Conservation (phyloP, 768 basidiomycete species). For the Tremella yokohamensis region DNA sequence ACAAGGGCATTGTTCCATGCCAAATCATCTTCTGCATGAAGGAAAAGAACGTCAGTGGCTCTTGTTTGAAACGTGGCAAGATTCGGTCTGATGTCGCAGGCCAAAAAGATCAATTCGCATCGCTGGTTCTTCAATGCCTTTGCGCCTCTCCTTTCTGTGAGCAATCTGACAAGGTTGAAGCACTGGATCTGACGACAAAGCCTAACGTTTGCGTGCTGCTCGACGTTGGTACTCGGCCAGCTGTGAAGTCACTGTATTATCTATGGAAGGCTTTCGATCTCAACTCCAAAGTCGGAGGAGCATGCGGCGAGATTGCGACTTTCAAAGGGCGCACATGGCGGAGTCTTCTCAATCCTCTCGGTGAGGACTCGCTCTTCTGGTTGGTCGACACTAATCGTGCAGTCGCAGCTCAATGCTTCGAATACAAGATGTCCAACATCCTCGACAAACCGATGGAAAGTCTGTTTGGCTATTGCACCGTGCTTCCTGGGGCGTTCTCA, state of each 20-base stretch:
- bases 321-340: conserved; percentile 90
- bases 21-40: conserved; percentile 68
- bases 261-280: conserved; percentile 88
- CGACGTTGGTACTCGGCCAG: conserved; percentile 89
- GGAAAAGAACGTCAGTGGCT: conserved; percentile 66
- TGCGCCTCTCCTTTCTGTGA: conserved; percentile 72
- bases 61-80: neutral
- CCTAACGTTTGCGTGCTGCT: conserved; percentile 89
- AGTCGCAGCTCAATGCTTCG: conserved; percentile 89
- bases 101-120: conserved; percentile 95
- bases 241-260: conserved; percentile 80
- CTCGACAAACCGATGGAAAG: conserved; percentile 88
- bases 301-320: conserved; percentile 89
- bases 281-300: conserved; percentile 73
- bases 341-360: conserved; percentile 72
- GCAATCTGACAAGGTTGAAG: conserved; percentile 18
- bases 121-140: conserved; percentile 98
- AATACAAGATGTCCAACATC: conserved; percentile 89
- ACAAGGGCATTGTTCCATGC: conserved; percentile 86
- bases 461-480: conserved; percentile 56
- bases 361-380: conserved; percentile 14
- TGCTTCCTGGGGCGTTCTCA: conserved; percentile 87
- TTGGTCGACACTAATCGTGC: neutral
- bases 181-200: conserved; percentile 52
- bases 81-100: conserved; percentile 42